Base-by-base conservation (phyloP, 208 protist species). In the Trypanosoma congolense region DNA sequence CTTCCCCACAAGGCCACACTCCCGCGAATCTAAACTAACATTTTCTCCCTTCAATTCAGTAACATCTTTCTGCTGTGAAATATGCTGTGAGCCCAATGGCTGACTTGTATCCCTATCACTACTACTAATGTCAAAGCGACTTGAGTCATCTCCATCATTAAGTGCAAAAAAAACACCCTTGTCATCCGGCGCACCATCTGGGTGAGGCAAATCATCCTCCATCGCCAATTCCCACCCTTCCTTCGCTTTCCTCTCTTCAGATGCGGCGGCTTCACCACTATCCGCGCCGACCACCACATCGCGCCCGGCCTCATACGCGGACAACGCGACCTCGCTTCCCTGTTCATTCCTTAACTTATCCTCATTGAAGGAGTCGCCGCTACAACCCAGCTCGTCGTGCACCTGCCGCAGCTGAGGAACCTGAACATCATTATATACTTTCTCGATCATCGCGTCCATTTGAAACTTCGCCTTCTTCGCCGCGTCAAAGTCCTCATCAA, bases 401-500 rank as follows among this genome's bases (percentile, higher is more conserved):
- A 61, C 51, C 5, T 2, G 26, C 19, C 26, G 44, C n/a, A 57
- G 65, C 4, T 65, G 56, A 1, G 85, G 78, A 12, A 90, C 18
- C 31, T 74, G 54, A 3, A 70, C 67, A 41, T 83, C 70, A 26
- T 48, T 51, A 29, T 78, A 83, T 1, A 83, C 77, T 3, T 46
- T 61, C n/a, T 80, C 70, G 9, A 90, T 65, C 6, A 92, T 43
- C 0, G 58, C 33, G 56, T 94, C 80, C 77, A 96, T 94, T 46
- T 56, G 52, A n/a, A 58, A 58, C 44, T 90, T 88, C 4, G 73
- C 55, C 40, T 75, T 36, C 56, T 93, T 77, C 12, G 90, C 90
- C 8, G 65, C 57, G 12, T 86, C 87, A 77, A 93, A 96, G 54
- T 94, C 72, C 46, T 96, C 87, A 28, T 90, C 76, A 47, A 92